Percentiles rank a stretch among this genome's conserved stretches.
These are phyloP conservation scores for Skeletonema marinoi DNA, from an alignment of 108 stramenopile species.

Conservation along the genomic window DNA sequence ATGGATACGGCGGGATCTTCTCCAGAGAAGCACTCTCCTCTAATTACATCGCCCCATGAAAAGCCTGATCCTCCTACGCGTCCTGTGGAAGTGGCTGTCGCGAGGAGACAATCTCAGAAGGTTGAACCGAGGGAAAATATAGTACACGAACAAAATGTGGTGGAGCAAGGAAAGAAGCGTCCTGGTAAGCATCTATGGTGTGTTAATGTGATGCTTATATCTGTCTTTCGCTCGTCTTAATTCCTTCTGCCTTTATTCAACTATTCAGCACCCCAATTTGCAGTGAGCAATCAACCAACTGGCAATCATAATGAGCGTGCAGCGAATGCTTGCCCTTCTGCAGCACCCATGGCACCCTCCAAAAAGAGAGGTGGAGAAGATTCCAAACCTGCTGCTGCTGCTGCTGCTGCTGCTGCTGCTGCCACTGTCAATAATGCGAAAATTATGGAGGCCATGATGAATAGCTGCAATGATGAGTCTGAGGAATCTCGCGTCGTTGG, in stretches of 20 bases:
- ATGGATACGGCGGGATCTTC: constrained; percentile 25
- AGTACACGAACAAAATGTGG: not conserved
- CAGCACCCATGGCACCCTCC: not conserved
- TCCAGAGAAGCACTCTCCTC: constrained; percentile 15
- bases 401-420: not conserved
- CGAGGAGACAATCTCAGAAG: not conserved
- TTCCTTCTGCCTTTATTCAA: not conserved
- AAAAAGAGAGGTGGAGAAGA: not conserved
- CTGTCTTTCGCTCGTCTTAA: too few relatives aligned
- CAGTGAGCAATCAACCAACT: not conserved
- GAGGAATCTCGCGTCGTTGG: constrained; percentile 22
- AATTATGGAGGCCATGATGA: constrained; percentile 45
- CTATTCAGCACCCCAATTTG: not conserved
- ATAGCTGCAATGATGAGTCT: constrained; percentile 31
- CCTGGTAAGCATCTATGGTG: not conserved
- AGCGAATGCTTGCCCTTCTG: not conserved
- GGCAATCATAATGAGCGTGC: not conserved
- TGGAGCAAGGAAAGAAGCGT: not conserved
- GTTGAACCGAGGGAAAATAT: not conserved
- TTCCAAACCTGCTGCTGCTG: not conserved
- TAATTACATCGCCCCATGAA: constrained; percentile 11
- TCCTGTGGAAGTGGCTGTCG: not conserved
- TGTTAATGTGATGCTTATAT: not conserved
- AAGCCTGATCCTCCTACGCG: constrained; percentile 10
- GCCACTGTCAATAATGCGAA: too few relatives aligned